phyloP scores from a whole-genome alignment of 2,329 filamentous ascomycete species.

The Curvularia sp. region DNA sequence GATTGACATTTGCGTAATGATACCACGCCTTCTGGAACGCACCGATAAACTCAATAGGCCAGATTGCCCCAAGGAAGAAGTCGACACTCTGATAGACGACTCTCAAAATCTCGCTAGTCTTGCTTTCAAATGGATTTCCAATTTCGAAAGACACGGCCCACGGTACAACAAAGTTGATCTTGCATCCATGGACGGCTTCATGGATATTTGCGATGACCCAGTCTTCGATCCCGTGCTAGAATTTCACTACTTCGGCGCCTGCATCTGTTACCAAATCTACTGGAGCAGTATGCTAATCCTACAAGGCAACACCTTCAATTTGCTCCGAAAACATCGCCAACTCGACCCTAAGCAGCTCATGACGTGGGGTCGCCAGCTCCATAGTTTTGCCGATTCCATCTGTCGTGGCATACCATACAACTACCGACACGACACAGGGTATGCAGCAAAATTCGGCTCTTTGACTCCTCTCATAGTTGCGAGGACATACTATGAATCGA shows the following conservation, averaged over 20 bases:
- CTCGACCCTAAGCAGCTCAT: conserved; percentile 42
- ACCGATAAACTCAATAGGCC: conserved; percentile 33
- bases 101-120: conserved; percentile 35
- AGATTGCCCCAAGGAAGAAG: conserved; percentile 19
- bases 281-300: conserved; percentile 50
- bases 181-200: conserved; percentile 35
- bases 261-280: conserved; percentile 47
- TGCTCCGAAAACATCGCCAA: conserved; percentile 34
- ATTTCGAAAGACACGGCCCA: conserved; percentile 42
- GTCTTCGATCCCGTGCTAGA: conserved; percentile 42
- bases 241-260: conserved; percentile 44
- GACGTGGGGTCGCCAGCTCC: conserved; percentile 44
- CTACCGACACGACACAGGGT: conserved; percentile 38
- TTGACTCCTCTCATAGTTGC: conserved; percentile 47
- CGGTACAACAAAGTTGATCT: conserved; percentile 39
- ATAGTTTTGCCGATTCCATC: conserved; percentile 42
- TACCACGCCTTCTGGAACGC: conserved; percentile 47
- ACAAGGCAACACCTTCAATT: conserved; percentile 45
- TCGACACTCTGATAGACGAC: conserved; percentile 38
- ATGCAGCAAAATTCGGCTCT: conserved; percentile 43
- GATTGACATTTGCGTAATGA: conserved; percentile 43
- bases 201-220: conserved; percentile 35
- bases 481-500: conserved; percentile 46
- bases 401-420: conserved; percentile 46
- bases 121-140: conserved; percentile 41